Base-by-base conservation (phyloP, 129 eudicot species). In the Heracleum sosnowskyi region DNA sequence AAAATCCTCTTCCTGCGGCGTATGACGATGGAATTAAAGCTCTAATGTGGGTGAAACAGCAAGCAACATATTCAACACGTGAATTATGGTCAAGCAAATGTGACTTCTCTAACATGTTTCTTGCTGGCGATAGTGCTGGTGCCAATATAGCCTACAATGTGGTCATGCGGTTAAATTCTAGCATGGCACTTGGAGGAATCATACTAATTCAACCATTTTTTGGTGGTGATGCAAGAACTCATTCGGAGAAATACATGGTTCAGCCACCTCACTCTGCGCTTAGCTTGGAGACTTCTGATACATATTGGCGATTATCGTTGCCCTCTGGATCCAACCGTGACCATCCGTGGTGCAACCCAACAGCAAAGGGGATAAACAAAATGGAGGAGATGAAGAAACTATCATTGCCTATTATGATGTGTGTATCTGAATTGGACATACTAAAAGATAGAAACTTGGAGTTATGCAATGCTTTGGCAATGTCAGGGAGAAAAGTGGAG, bases 81-180 rank as follows among this genome's bases (percentile, higher is more conserved):
- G 88, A 79, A 75, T 69, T 86, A 85, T 83, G 86, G 86, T 72
- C 69, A 10, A 79, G 81, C 17, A 41, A 46, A 6, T 84, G 90
- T 45, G 85, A 86, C 68, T 72, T 82, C 46, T 76, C 93, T 4
- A 73, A 76, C 62, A 12, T 89, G 37, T 84, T 86, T 73, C 53
- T 89, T 60, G 89, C 82, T 2, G 93, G 93, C n/a, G 93, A 89
- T 22, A 89, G 93, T 42, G 90, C 93, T 11, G 93, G 93, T 36
- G 93, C 90, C 9, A 86, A 89, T 44, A 86, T 89, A 7, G 90
- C 89, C 17, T 68, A 84, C 82, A 81, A 86, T 20, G 90, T 86
- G 22, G 88, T 81, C n/a, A 40, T 33, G 20, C 83, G 82, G 5
- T 69, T 86, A 24, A 83, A 29, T 16, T 66, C 24, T 28, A 31